These are phyloP conservation scores for Ambrosia artemisiifolia DNA, from an alignment of 129 eudicot genomes.

Conservation along the genomic window DNA sequence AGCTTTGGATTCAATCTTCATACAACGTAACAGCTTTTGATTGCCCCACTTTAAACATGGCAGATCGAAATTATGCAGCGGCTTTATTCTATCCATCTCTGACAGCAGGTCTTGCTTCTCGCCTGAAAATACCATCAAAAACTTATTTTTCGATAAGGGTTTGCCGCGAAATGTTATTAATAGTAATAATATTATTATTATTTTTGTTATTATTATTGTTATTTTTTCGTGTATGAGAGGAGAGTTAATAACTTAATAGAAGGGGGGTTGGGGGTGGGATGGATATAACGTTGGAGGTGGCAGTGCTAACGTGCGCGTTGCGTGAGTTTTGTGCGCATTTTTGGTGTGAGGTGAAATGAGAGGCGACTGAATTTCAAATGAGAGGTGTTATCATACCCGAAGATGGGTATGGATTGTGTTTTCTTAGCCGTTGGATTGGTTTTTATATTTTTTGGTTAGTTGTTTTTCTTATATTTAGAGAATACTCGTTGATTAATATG, in stretches of 20 bases:
- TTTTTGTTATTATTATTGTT: too few species aligned
- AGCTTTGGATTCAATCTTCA: conserved; percentile 48
- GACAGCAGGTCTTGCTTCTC: conserved; percentile 16
- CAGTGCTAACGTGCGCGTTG: conserved; percentile 36
- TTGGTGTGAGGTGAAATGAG: conserved; percentile 31
- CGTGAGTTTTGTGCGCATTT: conserved; percentile 27
- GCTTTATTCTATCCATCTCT: conserved; percentile 52
- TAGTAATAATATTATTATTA: too few species aligned
- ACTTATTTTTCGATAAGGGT: background rate
- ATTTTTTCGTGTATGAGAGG: background rate
- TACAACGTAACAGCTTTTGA: conserved; percentile 57
- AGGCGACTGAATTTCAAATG: conserved; percentile 36
- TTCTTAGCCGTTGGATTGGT: conserved; percentile 21
- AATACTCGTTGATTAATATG: conserved; percentile 8
- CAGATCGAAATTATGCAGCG: conserved; percentile 62
- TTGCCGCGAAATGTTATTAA: too few species aligned
- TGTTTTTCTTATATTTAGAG: background rate
- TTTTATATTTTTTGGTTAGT: background rate
- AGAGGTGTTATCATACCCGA: background rate
- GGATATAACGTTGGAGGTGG: conserved; percentile 44
- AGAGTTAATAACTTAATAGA: background rate
- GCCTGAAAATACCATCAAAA: conserved; percentile 37
- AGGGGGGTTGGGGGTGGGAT: conserved; percentile 28
- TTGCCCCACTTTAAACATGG: conserved; percentile 72
- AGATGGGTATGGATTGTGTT: background rate